These are phyloP conservation scores for Cladorrhinum samala DNA, from an alignment of 495 filamentous ascomycete genomes.

Conservation along the genomic window DNA sequence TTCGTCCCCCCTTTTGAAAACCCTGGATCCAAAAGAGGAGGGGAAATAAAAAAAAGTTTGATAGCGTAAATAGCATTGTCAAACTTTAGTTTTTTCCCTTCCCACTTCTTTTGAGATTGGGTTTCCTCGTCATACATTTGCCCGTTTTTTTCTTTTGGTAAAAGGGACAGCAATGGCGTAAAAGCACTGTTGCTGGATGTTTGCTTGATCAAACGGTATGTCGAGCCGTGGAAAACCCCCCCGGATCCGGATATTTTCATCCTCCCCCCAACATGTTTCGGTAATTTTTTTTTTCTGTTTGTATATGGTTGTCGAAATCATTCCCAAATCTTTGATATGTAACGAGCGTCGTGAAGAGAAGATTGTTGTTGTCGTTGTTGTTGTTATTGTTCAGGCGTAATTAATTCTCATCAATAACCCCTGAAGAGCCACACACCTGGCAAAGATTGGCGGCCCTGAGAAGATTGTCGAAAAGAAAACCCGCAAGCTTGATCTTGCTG, in stretches of 20 bases:
- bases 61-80: slow-evolving; percentile 15
- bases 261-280: neutral
- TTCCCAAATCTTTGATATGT: neutral
- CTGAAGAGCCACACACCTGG: no score
- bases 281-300: neutral
- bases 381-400: no score
- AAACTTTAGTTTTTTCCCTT: slow-evolving; percentile 1
- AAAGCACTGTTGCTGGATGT: slow-evolving; percentile 1
- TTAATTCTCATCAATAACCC: neutral
- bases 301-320: slow-evolving; percentile 33
- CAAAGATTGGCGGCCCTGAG: no score
- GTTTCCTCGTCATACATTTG: no score
- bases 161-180: slow-evolving; percentile 37
- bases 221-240: neutral
- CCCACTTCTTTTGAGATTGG: no score
- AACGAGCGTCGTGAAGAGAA: neutral
- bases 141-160: no score
- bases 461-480: no score
- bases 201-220: neutral
- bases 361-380: no score
- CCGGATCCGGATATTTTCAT: neutral
- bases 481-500: no score
- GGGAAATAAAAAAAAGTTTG: slow-evolving; percentile 13
- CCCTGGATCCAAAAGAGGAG: slow-evolving; percentile 3
- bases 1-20: neutral